Conservation (phyloP, 345 rosid genomes). For the Abelmoschus esculentus region DNA sequence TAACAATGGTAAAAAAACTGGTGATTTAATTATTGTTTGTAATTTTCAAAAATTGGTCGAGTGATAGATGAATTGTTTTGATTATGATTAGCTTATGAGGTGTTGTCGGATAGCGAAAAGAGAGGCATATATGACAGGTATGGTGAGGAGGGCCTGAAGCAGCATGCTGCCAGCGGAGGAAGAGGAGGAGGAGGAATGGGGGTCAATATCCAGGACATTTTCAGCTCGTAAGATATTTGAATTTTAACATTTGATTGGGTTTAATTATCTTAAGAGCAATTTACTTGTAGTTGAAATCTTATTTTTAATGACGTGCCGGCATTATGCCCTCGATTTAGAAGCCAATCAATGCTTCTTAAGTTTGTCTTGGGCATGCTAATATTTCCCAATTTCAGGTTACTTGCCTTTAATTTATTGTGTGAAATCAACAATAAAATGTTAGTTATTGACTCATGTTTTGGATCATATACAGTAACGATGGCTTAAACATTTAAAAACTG, state of each 20-base stretch:
- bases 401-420: neutral
- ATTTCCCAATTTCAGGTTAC: neutral
- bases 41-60: neutral
- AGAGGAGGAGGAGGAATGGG: constrained; percentile 70
- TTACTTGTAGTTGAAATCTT: neutral
- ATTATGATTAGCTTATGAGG: constrained; percentile 75
- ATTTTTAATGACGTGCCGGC: neutral
- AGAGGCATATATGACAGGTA: constrained; percentile 72
- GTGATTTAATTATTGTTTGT: neutral
- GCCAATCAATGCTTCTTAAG: neutral
- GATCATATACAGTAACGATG: neutral
- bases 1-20: constrained; percentile 52
- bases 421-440: neutral
- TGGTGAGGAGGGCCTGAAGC: constrained; percentile 96
- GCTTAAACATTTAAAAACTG: constrained; percentile 12
- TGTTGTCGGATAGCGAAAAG: constrained; percentile 85
- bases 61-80: neutral
- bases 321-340: neutral
- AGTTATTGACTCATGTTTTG: neutral
- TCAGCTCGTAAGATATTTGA: constrained; percentile 38
- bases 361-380: neutral
- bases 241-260: neutral
- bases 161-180: constrained; percentile 85
- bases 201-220: constrained; percentile 52
- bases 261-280: neutral